A percentile compares a stretch with the other conserved stretches of the same genome.
Evolutionary conservation across 306 rosid genomes (phyloP).

Genomic region (Quercus alba): DNA sequence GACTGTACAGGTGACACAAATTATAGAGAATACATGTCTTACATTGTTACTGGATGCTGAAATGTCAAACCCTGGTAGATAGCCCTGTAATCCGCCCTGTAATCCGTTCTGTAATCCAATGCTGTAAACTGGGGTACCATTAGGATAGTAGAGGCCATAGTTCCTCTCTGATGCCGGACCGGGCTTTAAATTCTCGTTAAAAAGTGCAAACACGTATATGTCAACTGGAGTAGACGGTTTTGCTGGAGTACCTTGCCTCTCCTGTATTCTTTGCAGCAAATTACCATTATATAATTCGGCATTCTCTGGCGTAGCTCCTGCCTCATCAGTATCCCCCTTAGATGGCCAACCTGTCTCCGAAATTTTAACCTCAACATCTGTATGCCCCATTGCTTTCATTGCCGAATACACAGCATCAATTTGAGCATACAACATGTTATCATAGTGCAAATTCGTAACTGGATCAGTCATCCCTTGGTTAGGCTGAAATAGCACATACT

Average conservation of each 20-base stretch:
- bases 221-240: constrained; percentile 75
- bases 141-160: constrained; percentile 80
- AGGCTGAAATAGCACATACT: constrained; percentile 70
- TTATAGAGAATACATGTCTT: constrained; percentile 18
- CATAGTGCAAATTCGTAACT: constrained; percentile 63
- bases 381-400: constrained; percentile 61
- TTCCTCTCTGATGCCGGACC: constrained; percentile 85
- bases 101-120: constrained; percentile 50
- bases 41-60: constrained; percentile 44
- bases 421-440: constrained; percentile 90
- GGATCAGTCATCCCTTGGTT: constrained; percentile 68
- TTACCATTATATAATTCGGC: constrained; percentile 72
- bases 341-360: constrained; percentile 99
- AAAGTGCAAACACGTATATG: constrained; percentile 73
- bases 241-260: constrained; percentile 70
- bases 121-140: constrained; percentile 73
- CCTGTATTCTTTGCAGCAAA: constrained; percentile 47
- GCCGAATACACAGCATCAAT: constrained; percentile 83
- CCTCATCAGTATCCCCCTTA: constrained; percentile 60
- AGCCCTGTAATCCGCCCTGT: constrained; percentile 45
- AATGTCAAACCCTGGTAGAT: constrained; percentile 44
- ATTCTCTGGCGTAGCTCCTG: constrained; percentile 69
- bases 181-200: constrained; percentile 74
- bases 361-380: constrained; percentile 55
- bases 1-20: neutral